Evolutionary conservation across 345 rosid species (phyloP).

Genomic region (Gossypium turneri): DNA sequence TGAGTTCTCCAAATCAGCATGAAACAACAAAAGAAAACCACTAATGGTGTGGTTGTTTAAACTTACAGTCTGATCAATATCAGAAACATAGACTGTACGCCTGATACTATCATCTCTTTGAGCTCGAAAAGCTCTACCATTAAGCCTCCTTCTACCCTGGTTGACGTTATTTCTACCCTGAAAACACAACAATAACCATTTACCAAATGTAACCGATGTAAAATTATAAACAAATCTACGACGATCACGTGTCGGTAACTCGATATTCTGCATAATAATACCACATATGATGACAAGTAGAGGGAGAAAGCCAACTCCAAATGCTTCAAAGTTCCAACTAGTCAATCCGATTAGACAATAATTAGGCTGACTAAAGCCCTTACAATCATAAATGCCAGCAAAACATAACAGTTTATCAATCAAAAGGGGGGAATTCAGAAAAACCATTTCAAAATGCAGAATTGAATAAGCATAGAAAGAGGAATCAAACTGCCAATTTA

Average conservation of each 20-base stretch:
- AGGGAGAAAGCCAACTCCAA: background rate
- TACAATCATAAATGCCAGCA: background rate
- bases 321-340: background rate
- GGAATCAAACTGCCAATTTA: background rate
- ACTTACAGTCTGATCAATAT: conserved; percentile 54
- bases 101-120: conserved; percentile 65
- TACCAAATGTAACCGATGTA: background rate
- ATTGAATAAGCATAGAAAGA: background rate
- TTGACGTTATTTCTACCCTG: conserved; percentile 55
- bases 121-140: conserved; percentile 53
- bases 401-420: background rate
- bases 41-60: background rate
- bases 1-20: background rate
- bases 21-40: conserved; percentile 7
- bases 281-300: background rate
- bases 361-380: background rate
- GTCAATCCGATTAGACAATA: conserved; percentile 1
- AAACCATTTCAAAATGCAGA: conserved; percentile 1
- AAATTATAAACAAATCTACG: background rate
- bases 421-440: background rate
- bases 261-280: background rate
- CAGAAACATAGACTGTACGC: conserved; percentile 60
- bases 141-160: conserved; percentile 61
- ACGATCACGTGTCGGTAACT: background rate
- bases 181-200: background rate